Conservation (phyloP, 2,329 filamentous ascomycete genomes). For the Cercospora zeina region DNA sequence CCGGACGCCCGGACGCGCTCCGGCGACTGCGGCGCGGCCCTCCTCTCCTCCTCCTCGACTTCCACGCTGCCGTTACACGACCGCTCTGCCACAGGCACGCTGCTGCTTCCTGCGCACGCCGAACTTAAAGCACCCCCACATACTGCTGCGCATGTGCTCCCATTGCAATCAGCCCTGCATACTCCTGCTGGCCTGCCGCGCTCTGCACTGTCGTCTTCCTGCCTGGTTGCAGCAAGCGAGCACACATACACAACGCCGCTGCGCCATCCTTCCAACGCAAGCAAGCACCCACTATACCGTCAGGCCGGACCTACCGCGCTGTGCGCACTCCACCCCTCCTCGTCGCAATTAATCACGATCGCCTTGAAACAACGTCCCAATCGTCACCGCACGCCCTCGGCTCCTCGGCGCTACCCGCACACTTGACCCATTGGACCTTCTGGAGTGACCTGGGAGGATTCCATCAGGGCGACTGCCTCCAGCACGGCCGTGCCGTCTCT, state of each 20-base stretch:
- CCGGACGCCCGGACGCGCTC: conserved; percentile 3
- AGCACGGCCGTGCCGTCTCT: not conserved
- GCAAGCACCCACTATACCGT: conserved; percentile 16
- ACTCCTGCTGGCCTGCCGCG: conserved; percentile 15
- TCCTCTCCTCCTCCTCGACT: not conserved
- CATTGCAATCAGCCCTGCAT: conserved; percentile 22
- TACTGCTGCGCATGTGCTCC: conserved; percentile 22
- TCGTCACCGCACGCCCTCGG: not conserved
- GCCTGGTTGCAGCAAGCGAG: conserved; percentile 27
- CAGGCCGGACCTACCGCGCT: conserved; percentile 24
- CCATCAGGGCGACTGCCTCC: conserved; percentile 4
- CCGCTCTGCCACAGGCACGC: conserved; percentile 20
- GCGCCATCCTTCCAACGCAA: conserved; percentile 12
- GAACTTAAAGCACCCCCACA: conserved; percentile 19
- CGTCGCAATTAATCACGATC: not conserved
- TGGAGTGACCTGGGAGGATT: not conserved
- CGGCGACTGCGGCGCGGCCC: conserved; percentile 7
- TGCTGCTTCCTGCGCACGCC: conserved; percentile 11
- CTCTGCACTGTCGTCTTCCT: conserved; percentile 20
- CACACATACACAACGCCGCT: conserved; percentile 18
- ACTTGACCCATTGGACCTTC: conserved; percentile 6
- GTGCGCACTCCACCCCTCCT: conserved; percentile 15
- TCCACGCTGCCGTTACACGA: not conserved
- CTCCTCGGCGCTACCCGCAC: conserved; percentile 5
- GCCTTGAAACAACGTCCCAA: conserved; percentile 9